Conservation (phyloP, 257 asterid genomes). For the Rauvolfia tetraphylla region DNA sequence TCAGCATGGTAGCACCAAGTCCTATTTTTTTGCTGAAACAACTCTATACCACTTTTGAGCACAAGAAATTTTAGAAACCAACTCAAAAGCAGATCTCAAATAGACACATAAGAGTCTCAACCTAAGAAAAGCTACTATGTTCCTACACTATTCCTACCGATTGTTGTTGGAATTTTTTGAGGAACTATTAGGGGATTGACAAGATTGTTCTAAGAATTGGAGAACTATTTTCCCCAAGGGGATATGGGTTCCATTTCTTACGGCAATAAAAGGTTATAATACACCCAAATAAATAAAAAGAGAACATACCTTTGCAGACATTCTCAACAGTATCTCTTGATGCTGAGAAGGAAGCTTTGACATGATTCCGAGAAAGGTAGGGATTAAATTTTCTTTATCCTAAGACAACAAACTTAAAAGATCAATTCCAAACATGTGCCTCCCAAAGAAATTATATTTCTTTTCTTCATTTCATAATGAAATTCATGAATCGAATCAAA, state of each 20-base stretch:
- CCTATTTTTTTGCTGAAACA: not conserved
- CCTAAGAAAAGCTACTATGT: too few relatives aligned
- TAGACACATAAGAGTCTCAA: not conserved
- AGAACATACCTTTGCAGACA: conserved; percentile 57
- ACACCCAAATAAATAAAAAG: conserved; percentile 8
- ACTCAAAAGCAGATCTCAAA: not conserved
- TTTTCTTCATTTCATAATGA: not conserved
- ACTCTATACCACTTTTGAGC: not conserved
- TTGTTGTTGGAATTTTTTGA: too few relatives aligned
- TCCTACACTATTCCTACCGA: not conserved
- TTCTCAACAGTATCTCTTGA: conserved; percentile 79
- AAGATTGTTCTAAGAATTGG: not conserved
- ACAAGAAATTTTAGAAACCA: not conserved
- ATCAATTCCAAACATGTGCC: not conserved
- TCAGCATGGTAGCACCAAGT: not conserved
- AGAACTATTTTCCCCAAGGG: not conserved
- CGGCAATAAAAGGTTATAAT: not conserved
- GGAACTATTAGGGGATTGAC: too few relatives aligned
- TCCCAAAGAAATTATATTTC: not conserved
- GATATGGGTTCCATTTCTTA: not conserved
- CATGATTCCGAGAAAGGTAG: conserved; percentile 57
- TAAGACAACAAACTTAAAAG: conserved; percentile 28
- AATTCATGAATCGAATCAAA: not conserved
- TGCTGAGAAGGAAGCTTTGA: conserved; percentile 82
- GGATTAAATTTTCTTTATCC: conserved; percentile 76